Evolutionary conservation across 2,329 filamentous ascomycete genomes (phyloP).

Genomic region (Aspergillus sp.): DNA sequence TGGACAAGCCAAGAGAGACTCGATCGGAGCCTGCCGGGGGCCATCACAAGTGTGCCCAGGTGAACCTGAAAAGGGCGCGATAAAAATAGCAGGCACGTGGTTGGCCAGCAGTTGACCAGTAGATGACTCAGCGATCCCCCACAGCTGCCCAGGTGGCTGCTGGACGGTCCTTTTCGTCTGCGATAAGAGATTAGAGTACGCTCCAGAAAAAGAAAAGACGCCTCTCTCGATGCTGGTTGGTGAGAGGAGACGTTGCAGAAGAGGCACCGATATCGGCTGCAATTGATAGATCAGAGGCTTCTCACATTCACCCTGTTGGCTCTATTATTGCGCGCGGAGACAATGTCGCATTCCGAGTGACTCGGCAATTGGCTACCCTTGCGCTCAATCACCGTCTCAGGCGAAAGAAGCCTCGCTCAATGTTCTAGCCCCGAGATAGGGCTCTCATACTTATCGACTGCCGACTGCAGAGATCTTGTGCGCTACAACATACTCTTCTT

Average conservation of each 20-base stretch:
- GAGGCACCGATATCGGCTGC: neutral
- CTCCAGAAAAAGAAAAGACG: constrained; percentile 6
- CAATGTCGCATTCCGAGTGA: constrained; percentile 15
- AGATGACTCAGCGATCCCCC: constrained; percentile 25
- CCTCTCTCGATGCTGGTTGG: constrained; percentile 4
- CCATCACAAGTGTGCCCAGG: neutral
- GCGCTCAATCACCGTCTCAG: constrained; percentile 9
- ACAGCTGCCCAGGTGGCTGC: neutral
- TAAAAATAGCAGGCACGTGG: constrained; percentile 27
- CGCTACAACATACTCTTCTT: neutral
- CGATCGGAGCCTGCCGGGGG: neutral
- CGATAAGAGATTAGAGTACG: constrained; percentile 13
- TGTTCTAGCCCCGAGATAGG: constrained; percentile 1
- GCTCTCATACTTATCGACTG: neutral
- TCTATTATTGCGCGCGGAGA: neutral
- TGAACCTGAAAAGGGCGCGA: neutral
- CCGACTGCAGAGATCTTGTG: constrained; percentile 3
- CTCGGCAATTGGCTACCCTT: constrained; percentile 12
- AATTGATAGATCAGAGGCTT: neutral
- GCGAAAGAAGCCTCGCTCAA: constrained; percentile 4
- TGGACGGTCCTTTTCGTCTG: neutral
- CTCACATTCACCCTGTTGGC: constrained; percentile 2
- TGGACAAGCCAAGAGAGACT: neutral
- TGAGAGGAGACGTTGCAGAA: constrained; percentile 1
- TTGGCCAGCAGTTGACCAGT: constrained; percentile 6